Evolutionary conservation across 202 grass and related monocot genomes (phyloP).

Genomic region (Brachypodium distachyon): DNA sequence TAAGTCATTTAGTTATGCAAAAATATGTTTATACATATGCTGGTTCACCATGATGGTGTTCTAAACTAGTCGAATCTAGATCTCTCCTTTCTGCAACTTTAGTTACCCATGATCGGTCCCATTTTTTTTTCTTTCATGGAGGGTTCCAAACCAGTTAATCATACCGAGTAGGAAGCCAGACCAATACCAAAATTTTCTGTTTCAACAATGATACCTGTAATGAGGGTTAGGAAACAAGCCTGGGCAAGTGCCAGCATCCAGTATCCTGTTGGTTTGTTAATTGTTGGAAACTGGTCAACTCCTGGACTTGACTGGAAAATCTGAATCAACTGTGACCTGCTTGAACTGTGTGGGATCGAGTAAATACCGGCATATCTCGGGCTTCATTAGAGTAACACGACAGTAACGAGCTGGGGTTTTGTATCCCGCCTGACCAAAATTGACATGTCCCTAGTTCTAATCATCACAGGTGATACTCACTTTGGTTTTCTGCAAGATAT

Average conservation of each 20-base stretch:
- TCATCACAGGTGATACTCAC: neutral
- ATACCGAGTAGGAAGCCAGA: neutral
- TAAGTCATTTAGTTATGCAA: neutral
- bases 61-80: neutral
- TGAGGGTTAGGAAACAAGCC: neutral
- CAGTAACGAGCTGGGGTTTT: neutral
- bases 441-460: neutral
- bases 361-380: neutral
- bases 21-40: neutral
- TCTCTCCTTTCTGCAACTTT: neutral
- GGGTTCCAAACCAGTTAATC: neutral
- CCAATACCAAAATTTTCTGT: neutral
- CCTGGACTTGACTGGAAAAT: neutral
- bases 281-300: neutral
- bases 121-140: neutral
- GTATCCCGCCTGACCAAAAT: neutral
- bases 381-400: neutral
- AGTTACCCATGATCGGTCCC: neutral
- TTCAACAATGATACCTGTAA: neutral
- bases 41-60: neutral
- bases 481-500: neutral
- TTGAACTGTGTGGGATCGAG: neutral
- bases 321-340: neutral
- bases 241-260: neutral
- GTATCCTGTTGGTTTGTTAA: neutral